These are phyloP conservation scores for Podospora bellae-mahoneyi DNA, from an alignment of 495 filamentous ascomycete genomes.

Conservation along the genomic window DNA sequence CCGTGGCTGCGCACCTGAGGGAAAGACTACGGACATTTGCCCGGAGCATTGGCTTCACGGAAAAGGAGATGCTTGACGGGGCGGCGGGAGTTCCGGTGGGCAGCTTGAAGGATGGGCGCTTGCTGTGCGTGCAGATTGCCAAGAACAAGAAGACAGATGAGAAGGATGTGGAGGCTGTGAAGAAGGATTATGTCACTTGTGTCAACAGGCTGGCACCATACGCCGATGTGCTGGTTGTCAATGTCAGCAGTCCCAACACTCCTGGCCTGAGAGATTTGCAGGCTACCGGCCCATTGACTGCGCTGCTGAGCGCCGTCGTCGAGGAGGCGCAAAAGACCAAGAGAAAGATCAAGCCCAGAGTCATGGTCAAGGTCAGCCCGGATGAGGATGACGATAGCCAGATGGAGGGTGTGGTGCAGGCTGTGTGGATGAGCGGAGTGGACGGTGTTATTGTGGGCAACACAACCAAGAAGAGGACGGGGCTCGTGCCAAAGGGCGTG, in stretches of 20 bases:
- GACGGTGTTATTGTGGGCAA: constrained; percentile 98
- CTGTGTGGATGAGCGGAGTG: constrained; percentile 77
- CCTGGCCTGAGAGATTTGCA: constrained; percentile 85
- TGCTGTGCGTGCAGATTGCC: constrained; percentile 92
- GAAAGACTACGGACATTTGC: constrained; percentile 76
- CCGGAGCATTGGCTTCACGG: constrained; percentile 62
- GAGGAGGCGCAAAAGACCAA: constrained; percentile 63
- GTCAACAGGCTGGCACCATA: constrained; percentile 77
- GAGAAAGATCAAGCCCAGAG: constrained; percentile 69
- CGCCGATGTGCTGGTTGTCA: constrained; percentile 92
- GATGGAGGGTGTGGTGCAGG: constrained; percentile 80
- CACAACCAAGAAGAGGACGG: constrained; percentile 79
- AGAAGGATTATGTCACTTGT: constrained; percentile 80
- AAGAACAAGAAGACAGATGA: constrained; percentile 92
- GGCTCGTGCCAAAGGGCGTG: constrained; percentile 61
- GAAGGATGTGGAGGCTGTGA: constrained; percentile 77
- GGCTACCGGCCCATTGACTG: constrained; percentile 72
- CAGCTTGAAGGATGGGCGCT: constrained; percentile 64
- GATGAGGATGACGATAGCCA: constrained; percentile 84
- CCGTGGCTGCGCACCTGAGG: constrained; percentile 74
- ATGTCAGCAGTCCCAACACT: constrained; percentile 94
- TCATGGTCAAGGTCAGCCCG: constrained; percentile 97
- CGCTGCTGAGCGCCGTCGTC: constrained; percentile 78
- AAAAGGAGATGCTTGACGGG: constrained; percentile 69
- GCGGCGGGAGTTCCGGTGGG: constrained; percentile 63